Conservation (phyloP, 2,329 filamentous ascomycete species). For the Bertia moriformis region DNA sequence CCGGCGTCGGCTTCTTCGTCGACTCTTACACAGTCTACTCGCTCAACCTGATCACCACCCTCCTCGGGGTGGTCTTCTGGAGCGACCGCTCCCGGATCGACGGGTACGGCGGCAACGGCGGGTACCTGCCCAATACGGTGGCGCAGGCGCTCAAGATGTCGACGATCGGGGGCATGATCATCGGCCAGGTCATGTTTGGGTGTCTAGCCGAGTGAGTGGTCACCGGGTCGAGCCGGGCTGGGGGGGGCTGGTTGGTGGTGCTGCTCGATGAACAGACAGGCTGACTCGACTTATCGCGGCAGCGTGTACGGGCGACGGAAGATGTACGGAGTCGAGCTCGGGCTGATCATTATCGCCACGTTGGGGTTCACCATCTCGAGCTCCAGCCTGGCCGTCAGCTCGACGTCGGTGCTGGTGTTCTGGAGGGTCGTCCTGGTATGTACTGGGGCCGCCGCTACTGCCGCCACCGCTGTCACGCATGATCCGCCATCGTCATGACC, state of each 20-base stretch:
- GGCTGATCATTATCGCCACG: conserved; percentile 58
- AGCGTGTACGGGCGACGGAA: conserved; percentile 54
- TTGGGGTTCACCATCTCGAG: conserved; percentile 51
- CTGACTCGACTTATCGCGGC: not conserved
- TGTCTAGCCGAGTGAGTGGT: conserved; percentile 50
- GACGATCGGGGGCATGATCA: conserved; percentile 63
- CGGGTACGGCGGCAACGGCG: conserved; percentile 33
- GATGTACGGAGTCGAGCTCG: conserved; percentile 71
- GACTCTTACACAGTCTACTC: conserved; percentile 74
- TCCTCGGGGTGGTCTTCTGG: conserved; percentile 69
- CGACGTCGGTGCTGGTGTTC: conserved; percentile 48
- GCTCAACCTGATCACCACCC: conserved; percentile 48
- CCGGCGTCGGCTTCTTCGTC: conserved; percentile 71
- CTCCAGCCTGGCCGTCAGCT: conserved; percentile 42
- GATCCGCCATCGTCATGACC: conserved; percentile 5
- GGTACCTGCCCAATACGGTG: conserved; percentile 44
- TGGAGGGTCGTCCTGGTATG: conserved; percentile 61
- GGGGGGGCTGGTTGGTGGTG: not conserved
- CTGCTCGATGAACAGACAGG: not conserved
- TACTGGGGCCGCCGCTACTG: not conserved
- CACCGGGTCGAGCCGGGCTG: too few relatives aligned
- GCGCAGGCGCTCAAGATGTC: conserved; percentile 70
- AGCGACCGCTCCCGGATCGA: conserved; percentile 24
- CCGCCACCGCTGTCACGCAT: not conserved
- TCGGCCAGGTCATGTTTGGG: conserved; percentile 67